phyloP scores from a whole-genome alignment of 768 basidiomycete genomes.

The Mycena alexandri region DNA sequence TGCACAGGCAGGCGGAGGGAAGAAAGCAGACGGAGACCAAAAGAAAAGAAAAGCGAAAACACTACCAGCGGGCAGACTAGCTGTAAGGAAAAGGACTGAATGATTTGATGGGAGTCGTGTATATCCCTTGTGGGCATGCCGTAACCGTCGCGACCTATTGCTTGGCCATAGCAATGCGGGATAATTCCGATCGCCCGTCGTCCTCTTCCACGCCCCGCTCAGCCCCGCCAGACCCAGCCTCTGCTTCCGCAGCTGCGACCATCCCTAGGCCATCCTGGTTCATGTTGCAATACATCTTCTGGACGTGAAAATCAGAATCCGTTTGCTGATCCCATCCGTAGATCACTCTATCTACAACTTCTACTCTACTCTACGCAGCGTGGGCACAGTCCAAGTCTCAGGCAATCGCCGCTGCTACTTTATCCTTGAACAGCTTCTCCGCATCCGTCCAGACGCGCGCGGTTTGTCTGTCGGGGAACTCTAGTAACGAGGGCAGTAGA shows the following conservation, averaged over 20 bases:
- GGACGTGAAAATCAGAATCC: too few species aligned
- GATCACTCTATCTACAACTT: too few species aligned
- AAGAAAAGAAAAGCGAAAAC: constrained; percentile 50
- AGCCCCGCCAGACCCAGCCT: too few species aligned
- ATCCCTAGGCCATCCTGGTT: too few species aligned
- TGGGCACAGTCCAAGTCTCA: too few species aligned
- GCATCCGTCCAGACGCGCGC: constrained; percentile 92
- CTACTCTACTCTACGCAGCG: too few species aligned
- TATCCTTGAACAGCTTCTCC: constrained; percentile 81
- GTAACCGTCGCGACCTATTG: constrained; percentile 2
- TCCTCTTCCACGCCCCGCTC: not conserved
- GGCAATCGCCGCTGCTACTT: constrained; percentile 56
- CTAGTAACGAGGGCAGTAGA: constrained; percentile 48
- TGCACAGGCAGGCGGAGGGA: constrained; percentile 45
- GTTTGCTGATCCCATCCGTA: too few species aligned
- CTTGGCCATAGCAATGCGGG: constrained; percentile 29
- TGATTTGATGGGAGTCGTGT: not conserved
- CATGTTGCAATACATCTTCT: too few species aligned
- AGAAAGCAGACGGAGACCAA: constrained; percentile 25
- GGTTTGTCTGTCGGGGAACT: constrained; percentile 74
- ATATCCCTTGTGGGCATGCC: not conserved
- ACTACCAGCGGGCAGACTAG: constrained; percentile 40
- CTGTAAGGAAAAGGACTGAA: constrained; percentile 36
- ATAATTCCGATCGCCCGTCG: constrained; percentile 6
- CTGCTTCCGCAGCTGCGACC: not conserved